Base-by-base conservation (phyloP, 2,329 filamentous ascomycete species). In the Penicillium brasilianum region DNA sequence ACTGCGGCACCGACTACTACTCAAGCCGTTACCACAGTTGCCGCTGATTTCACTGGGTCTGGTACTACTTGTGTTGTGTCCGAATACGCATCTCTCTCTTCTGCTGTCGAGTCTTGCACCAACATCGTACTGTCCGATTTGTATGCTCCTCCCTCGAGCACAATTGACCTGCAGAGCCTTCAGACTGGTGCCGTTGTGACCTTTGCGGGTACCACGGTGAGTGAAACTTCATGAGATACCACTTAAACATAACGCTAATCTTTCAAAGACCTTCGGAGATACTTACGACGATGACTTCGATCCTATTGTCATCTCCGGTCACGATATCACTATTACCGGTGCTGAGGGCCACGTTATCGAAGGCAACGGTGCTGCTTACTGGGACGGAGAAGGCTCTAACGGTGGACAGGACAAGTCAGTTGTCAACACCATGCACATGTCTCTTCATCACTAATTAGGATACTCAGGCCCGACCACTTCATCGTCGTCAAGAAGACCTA, bases 381-480 rank as follows among this genome's bases (percentile, higher is more conserved):
- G 79, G 79, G 79, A 81, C 60, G 78, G 78, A 6, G 65, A 79
- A 16, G 81, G 81, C 16, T 76, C 74, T n/a, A 83, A 83, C 57
- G 80, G 81, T n/a, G 80, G 80, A 4, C 68, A 62, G 37, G 61
- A 62, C 53, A 66, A 66, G 63, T 62, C 28, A 59, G 63, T 37
- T 5, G 51, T 36, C 14, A 52, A 18, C 6, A 39, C 1, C 28
- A 44, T 25, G 10, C 6, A 13, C 6, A 25, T 20, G 1, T 13
- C 4, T 4, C 16, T 32, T 34, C 30, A 50, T 50, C n/a, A 4
- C 51, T 58, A 8, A 58, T 25, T 22, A 11, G 3, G 11, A 6
- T 39, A 18, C n/a, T 3, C 13, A 69, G 67, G 54, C 78, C 78
- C 22, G 74, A 79, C 16, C 71, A 73, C 67, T 65, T 65, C 53